These are phyloP conservation scores for Backusella liffmaniae DNA, from an alignment of 192 early-diverging fungal species.

Conservation along the genomic window DNA sequence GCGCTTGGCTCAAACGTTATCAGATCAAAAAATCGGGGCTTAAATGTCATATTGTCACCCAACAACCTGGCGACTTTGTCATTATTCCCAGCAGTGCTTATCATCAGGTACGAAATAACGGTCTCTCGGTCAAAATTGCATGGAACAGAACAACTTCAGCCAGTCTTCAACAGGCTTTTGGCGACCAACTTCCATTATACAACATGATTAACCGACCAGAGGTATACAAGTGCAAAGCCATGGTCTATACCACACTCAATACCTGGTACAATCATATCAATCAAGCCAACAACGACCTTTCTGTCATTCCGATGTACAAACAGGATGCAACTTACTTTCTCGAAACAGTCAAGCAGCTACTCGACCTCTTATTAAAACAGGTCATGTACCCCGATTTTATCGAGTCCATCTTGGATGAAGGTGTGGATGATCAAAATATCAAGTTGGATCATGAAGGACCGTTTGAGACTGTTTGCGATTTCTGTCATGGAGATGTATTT, in stretches of 20 bases:
- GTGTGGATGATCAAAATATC: neutral
- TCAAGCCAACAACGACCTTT: too few species aligned
- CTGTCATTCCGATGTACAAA: neutral
- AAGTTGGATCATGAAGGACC: neutral
- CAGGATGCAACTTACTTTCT: neutral
- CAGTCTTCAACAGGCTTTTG: neutral
- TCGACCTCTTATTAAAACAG: conserved; percentile 7
- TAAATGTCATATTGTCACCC: conserved; percentile 18
- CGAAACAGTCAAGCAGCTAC: neutral
- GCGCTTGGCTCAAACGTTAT: conserved; percentile 8
- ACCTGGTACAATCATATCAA: neutral
- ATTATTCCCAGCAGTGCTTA: conserved; percentile 31
- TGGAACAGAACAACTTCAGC: conserved; percentile 27
- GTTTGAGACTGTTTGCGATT: conserved; percentile 19
- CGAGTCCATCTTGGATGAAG: conserved; percentile 7
- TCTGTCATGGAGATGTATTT: conserved; percentile 26
- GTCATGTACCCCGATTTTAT: conserved; percentile 19
- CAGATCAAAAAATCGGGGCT: neutral
- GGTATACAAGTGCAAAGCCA: conserved; percentile 23
- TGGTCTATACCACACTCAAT: conserved; percentile 8
- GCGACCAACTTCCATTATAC: conserved; percentile 20
- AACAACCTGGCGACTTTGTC: conserved; percentile 35
- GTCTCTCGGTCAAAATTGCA: conserved; percentile 27
- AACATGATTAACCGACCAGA: conserved; percentile 27
- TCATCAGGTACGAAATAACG: conserved; percentile 34